Percentiles rank a stretch among this genome's conserved stretches.
Evolutionary conservation across 192 early-diverging fungal genomes (phyloP).

Genomic region (Backusella luteola): DNA sequence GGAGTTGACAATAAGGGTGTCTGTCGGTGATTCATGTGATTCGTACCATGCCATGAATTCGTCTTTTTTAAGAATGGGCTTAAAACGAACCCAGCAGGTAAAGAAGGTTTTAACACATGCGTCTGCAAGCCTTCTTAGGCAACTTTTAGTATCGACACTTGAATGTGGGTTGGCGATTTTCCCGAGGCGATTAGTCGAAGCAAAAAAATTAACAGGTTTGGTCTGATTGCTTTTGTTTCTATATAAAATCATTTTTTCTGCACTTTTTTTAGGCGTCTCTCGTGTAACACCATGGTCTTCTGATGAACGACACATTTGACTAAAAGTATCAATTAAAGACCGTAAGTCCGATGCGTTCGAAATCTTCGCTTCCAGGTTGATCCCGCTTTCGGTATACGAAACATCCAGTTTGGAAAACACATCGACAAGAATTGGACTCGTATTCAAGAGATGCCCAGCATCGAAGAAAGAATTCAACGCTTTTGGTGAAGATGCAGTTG

Average conservation of each 20-base stretch:
- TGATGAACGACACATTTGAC: slow-evolving; percentile 16
- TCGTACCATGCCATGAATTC: slow-evolving; percentile 33
- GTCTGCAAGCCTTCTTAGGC: slow-evolving; percentile 23
- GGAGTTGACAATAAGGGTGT: slow-evolving; percentile 35
- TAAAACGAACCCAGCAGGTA: slow-evolving; percentile 35
- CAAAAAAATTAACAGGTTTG: slow-evolving; percentile 31
- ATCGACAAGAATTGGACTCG: neutral
- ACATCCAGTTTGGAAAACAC: slow-evolving; percentile 19
- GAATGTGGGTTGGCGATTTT: slow-evolving; percentile 12
- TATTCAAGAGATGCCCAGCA: neutral
- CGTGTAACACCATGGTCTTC: neutral
- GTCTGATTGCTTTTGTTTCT: slow-evolving; percentile 27
- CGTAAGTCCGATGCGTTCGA: slow-evolving; percentile 31
- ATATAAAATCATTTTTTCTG: slow-evolving; percentile 13
- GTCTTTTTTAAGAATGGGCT: slow-evolving; percentile 25
- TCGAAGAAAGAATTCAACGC: neutral
- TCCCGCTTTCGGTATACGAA: slow-evolving; percentile 21
- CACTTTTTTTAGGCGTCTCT: neutral
- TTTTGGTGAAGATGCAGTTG: neutral
- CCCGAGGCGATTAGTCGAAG: slow-evolving; percentile 2
- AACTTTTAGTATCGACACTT: neutral
- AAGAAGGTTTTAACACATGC: slow-evolving; percentile 34
- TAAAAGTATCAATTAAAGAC: slow-evolving; percentile 28
- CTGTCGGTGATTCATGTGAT: slow-evolving; percentile 14
- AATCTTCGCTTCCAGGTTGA: slow-evolving; percentile 31